Evolutionary conservation across 305 asterid genomes (phyloP).

Genomic region (Ilex paraguariensis): DNA sequence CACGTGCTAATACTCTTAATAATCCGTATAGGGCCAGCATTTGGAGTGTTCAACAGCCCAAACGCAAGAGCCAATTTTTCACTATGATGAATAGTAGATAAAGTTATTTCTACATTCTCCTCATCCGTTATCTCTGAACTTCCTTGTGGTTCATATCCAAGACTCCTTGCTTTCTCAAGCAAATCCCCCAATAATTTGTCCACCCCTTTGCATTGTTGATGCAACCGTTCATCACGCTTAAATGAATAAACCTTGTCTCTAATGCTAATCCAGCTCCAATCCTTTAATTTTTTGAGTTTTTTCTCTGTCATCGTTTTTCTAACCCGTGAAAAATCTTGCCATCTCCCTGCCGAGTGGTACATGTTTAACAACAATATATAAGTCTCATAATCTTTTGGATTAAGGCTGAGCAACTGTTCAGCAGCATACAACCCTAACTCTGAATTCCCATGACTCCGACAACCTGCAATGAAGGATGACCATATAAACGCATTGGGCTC

Average conservation of each 20-base stretch:
- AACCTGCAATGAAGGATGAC: slow-evolving; percentile 76
- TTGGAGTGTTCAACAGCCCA: too few species aligned
- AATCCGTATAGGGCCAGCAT: too few species aligned
- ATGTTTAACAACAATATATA: slow-evolving; percentile 56
- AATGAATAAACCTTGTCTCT: slow-evolving; percentile 61
- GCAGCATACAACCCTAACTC: slow-evolving; percentile 72
- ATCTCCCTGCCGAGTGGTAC: slow-evolving; percentile 61
- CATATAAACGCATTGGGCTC: slow-evolving; percentile 72
- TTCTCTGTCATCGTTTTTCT: slow-evolving; percentile 68
- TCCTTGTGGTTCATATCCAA: slow-evolving; percentile 39
- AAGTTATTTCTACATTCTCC: slow-evolving; percentile 18
- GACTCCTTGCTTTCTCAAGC: slow-evolving; percentile 34
- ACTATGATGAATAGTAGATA: slow-evolving; percentile 44
- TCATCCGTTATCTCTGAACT: slow-evolving; percentile 22
- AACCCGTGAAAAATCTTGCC: slow-evolving; percentile 72
- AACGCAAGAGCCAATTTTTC: too few species aligned
- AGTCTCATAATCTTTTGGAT: slow-evolving; percentile 63
- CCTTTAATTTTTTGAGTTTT: slow-evolving; percentile 44
- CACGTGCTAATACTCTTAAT: slow-evolving; percentile 55
- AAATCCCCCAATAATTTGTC: slow-evolving; percentile 36
- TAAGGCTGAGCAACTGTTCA: slow-evolving; percentile 61
- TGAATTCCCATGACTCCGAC: slow-evolving; percentile 71
- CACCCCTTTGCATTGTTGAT: slow-evolving; percentile 24
- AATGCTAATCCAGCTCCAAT: slow-evolving; percentile 87
- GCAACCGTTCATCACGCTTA: slow-evolving; percentile 30